Conservation (phyloP, 2,329 filamentous ascomycete species). For the Nannizzia gypsea region DNA sequence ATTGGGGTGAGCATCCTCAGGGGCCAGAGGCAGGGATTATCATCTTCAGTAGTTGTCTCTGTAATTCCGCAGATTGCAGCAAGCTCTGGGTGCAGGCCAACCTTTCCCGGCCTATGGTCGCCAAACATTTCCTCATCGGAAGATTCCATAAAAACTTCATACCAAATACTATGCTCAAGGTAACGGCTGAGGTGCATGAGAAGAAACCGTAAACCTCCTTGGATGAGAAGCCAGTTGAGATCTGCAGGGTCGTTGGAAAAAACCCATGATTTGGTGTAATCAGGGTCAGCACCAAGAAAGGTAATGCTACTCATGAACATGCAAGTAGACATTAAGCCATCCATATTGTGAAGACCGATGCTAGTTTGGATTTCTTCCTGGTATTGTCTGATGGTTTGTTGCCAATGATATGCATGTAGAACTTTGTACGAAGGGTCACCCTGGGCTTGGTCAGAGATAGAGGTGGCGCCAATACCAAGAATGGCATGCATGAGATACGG, state of each 20-base stretch:
- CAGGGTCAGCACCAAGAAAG: constrained; percentile 23
- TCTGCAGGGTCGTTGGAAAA: constrained; percentile 23
- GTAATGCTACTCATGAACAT: constrained; percentile 28
- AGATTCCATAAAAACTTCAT: constrained; percentile 21
- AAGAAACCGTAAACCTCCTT: constrained; percentile 25
- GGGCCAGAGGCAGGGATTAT: constrained; percentile 29
- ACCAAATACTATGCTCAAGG: constrained; percentile 27
- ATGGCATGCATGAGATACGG: constrained; percentile 30
- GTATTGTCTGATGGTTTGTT: constrained; percentile 27
- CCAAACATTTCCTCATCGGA: constrained; percentile 19
- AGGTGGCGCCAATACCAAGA: constrained; percentile 23
- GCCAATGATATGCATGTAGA: constrained; percentile 29
- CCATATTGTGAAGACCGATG: constrained; percentile 26
- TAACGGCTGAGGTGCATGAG: constrained; percentile 19
- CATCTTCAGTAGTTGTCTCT: constrained; percentile 19
- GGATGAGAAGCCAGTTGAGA: constrained; percentile 28
- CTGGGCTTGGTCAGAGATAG: constrained; percentile 21
- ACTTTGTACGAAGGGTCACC: constrained; percentile 20
- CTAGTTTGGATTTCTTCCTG: constrained; percentile 21
- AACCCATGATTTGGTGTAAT: constrained; percentile 25
- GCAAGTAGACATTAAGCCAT: constrained; percentile 28
- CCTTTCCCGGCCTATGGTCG: constrained; percentile 20
- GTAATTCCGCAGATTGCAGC: constrained; percentile 27
- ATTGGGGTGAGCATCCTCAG: constrained; percentile 25
- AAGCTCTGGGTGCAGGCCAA: constrained; percentile 22